Evolutionary conservation across 108 stramenopile genomes (phyloP).

Genomic region (Halocafeteria seosinensis): DNA sequence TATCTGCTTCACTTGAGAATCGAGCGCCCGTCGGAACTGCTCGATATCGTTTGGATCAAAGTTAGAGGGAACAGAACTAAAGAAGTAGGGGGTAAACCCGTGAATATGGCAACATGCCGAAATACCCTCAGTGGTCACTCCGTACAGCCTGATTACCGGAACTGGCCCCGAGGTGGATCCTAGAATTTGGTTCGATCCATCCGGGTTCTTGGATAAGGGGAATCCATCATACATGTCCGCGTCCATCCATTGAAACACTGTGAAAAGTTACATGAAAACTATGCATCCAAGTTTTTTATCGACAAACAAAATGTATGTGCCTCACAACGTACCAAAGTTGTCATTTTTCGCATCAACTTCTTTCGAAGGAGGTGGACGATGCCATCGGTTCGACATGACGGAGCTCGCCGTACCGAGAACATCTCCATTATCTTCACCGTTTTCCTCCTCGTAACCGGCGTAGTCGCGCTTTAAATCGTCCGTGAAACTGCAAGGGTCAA

Average conservation of each 20-base stretch:
- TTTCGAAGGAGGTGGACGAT: too few species aligned
- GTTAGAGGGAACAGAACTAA: conserved; percentile 49
- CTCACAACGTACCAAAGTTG: too few species aligned
- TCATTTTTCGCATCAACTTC: too few species aligned
- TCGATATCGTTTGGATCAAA: conserved; percentile 37
- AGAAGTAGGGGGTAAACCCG: conserved; percentile 85
- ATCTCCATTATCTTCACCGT: too few species aligned
- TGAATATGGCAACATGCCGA: conserved; percentile 74
- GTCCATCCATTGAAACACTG: conserved; percentile 76
- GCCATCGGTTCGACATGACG: too few species aligned
- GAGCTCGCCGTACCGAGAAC: too few species aligned
- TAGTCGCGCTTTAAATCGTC: too few species aligned
- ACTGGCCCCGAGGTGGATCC: conserved; percentile 39
- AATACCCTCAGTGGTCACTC: conserved; percentile 71
- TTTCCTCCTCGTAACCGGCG: too few species aligned
- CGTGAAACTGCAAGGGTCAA: too few species aligned
- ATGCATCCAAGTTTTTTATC: too few species aligned
- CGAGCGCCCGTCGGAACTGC: conserved; percentile 25
- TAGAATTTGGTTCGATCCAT: conserved; percentile 24
- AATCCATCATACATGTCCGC: conserved; percentile 71
- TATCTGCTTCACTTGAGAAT: conserved; percentile 5
- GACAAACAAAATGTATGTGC: too few species aligned
- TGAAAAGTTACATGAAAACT: too few species aligned
- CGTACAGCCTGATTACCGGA: conserved; percentile 78
- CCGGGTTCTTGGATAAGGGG: conserved; percentile 53